Evolutionary conservation across 1,284 basidiomycete species (phyloP).

Genomic region (Pseudozyma thailandica): DNA sequence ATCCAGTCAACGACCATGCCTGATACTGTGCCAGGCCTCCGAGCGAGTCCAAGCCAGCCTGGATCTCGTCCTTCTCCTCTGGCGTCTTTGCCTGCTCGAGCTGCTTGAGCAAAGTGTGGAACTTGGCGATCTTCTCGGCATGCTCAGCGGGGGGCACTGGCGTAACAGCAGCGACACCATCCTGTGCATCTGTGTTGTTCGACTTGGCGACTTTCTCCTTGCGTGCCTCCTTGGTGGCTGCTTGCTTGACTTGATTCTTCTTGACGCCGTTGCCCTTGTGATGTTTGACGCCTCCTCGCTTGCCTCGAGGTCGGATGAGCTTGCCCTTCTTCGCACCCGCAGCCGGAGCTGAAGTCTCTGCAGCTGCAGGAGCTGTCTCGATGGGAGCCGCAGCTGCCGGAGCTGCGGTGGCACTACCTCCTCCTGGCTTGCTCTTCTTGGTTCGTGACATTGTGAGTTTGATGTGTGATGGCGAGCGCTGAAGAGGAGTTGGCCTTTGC

Average conservation of each 20-base stretch:
- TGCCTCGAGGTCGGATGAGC: constrained; percentile 61
- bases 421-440: constrained; percentile 34
- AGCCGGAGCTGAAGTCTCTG: neutral
- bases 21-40: constrained; percentile 64
- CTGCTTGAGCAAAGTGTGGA: constrained; percentile 63
- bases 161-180: constrained; percentile 7
- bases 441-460: constrained; percentile 26
- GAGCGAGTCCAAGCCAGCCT: constrained; percentile 44
- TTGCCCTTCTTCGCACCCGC: constrained; percentile 33
- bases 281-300: constrained; percentile 64
- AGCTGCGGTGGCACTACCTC: neutral
- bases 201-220: constrained; percentile 23
- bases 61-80: constrained; percentile 44
- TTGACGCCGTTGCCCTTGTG: constrained; percentile 21
- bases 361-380: neutral
- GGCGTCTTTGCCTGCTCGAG: constrained; percentile 55
- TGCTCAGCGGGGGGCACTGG: constrained; percentile 43
- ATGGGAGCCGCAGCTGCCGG: neutral
- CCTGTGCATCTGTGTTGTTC: constrained; percentile 5
- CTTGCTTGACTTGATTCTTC: constrained; percentile 7
- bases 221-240: constrained; percentile 23
- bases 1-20: constrained; percentile 54
- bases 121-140: constrained; percentile 57
- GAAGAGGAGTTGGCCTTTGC: neutral
- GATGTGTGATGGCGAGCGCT: constrained; percentile 2